Conservation (phyloP, 805 yeast genomes). For the Scheffersomyces lignosus region DNA sequence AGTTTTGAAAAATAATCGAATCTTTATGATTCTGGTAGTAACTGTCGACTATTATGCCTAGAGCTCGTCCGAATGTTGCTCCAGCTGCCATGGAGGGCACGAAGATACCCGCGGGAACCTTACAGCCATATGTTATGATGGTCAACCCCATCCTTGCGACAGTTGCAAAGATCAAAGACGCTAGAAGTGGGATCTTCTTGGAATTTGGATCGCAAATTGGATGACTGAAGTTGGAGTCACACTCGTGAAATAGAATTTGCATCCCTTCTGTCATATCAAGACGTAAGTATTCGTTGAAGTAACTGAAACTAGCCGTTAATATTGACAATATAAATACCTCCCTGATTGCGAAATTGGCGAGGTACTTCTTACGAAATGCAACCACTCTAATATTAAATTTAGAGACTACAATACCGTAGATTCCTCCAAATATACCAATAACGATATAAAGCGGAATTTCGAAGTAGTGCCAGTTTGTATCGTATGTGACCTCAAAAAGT, state of each 20-base stretch:
- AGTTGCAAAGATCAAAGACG: constrained; percentile 69
- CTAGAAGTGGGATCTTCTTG: constrained; percentile 37
- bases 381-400: constrained; percentile 75
- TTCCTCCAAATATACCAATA: constrained; percentile 88
- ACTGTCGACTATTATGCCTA: constrained; percentile 71
- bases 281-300: constrained; percentile 76
- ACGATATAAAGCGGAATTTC: constrained; percentile 80
- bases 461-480: constrained; percentile 79
- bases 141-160: constrained; percentile 68
- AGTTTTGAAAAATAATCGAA: constrained; percentile 32
- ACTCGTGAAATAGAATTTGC: constrained; percentile 86
- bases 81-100: constrained; percentile 98
- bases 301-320: constrained; percentile 74
- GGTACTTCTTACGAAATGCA: constrained; percentile 69
- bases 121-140: constrained; percentile 85
- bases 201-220: constrained; percentile 36
- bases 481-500: constrained; percentile 86
- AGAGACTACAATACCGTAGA: constrained; percentile 78
- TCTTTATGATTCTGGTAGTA: constrained; percentile 31
- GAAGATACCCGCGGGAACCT: constrained; percentile 96
- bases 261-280: constrained; percentile 95
- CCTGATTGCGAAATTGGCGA: constrained; percentile 56
- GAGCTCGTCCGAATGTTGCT: constrained; percentile 86
- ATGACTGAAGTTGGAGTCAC: constrained; percentile 50
- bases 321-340: constrained; percentile 72